Percentiles rank a stretch among this genome's conserved stretches.
phyloP scores from a whole-genome alignment of 2,329 filamentous ascomycete genomes.

The Xylaria sp. region DNA sequence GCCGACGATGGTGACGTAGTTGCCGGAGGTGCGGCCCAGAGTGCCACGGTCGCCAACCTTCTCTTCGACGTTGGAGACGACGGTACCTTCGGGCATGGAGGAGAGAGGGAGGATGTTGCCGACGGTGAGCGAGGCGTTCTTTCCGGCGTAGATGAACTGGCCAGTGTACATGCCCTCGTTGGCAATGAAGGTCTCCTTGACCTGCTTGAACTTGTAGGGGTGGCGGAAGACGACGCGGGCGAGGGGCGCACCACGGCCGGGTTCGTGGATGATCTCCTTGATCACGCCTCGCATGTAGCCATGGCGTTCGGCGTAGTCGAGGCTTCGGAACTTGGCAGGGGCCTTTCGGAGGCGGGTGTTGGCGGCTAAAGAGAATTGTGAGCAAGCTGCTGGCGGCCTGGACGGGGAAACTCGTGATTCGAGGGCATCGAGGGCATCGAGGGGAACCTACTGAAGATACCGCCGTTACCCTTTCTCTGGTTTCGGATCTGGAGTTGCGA shows the following conservation, averaged over 20 bases:
- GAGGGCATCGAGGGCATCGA: too few species aligned
- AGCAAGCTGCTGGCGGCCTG: constrained; percentile 30
- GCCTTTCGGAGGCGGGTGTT: constrained; percentile 94
- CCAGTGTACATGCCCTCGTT: constrained; percentile 99
- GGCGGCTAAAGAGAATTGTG: constrained; percentile 63
- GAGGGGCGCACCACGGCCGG: constrained; percentile 96
- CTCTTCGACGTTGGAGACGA: constrained; percentile 99
- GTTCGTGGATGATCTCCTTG: constrained; percentile 99
- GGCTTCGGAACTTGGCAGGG: constrained; percentile 92
- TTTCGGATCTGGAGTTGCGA: constrained; percentile 64
- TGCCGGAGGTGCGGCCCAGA: constrained; percentile 96
- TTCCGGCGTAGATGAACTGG: constrained; percentile 99
- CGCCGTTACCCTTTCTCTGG: constrained; percentile 58
- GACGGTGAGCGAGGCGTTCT: constrained; percentile 96
- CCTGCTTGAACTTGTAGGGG: constrained; percentile 97
- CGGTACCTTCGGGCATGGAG: constrained; percentile 98
- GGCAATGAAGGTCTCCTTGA: constrained; percentile 99
- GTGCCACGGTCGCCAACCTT: constrained; percentile 96
- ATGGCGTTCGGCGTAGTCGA: constrained; percentile 97
- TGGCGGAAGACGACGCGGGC: constrained; percentile 97
- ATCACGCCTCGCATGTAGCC: constrained; percentile 97
- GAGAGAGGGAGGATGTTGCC: constrained; percentile 96
- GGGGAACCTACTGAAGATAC: constrained; percentile 51
- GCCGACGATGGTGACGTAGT: constrained; percentile 98
- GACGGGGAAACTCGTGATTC: constrained; percentile 12